Percentiles rank a stretch among this genome's conserved stretches.
Conservation (phyloP, 2,329 filamentous ascomycete species). For the Teratosphaeria destructans region DNA sequence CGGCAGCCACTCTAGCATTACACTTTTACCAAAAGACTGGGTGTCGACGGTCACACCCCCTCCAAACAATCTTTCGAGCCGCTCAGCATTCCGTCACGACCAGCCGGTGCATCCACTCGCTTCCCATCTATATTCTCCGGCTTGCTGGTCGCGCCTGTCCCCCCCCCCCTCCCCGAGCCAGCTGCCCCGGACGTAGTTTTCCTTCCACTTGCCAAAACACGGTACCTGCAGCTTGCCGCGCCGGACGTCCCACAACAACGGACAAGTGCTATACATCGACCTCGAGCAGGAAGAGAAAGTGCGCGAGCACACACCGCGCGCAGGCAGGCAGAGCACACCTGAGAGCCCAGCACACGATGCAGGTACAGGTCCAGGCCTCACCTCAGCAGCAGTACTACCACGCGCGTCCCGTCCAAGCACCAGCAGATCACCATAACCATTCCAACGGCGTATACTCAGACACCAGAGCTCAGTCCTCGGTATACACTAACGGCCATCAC, state of each 20-base stretch:
- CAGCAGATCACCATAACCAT: constrained; percentile 1
- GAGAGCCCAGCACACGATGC: background rate
- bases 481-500: constrained; percentile 11
- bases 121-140: background rate
- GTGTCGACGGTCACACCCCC: background rate
- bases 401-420: constrained; percentile 1
- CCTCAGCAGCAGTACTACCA: constrained; percentile 1
- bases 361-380: constrained; percentile 1
- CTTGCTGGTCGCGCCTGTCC: background rate
- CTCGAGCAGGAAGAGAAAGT: background rate
- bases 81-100: background rate
- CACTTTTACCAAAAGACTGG: background rate
- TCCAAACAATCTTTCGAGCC: background rate
- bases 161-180: background rate
- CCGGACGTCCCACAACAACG: background rate
- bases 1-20: background rate
- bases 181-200: background rate
- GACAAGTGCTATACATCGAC: background rate
- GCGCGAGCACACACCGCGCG: background rate
- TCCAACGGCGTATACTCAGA: constrained; percentile 3
- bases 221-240: constrained; percentile 2
- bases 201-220: background rate
- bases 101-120: background rate
- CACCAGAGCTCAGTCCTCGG: constrained; percentile 1
- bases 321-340: background rate